These are phyloP conservation scores for Eucalyptus tenuipes DNA, from an alignment of 345 rosid species.

Conservation along the genomic window DNA sequence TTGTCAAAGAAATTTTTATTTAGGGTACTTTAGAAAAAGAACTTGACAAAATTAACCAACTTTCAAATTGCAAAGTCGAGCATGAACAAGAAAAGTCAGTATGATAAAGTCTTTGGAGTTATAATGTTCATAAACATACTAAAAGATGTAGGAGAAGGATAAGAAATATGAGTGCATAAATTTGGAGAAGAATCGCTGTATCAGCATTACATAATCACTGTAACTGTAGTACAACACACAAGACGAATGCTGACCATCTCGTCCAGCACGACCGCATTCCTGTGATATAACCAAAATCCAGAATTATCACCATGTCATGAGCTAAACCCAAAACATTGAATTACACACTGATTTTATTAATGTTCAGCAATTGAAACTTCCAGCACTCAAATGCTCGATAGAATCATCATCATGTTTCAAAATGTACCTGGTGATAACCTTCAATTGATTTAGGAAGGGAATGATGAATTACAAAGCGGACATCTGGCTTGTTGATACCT, in stretches of 20 bases:
- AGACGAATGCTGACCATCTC: conserved; percentile 90
- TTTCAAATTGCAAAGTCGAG: not conserved
- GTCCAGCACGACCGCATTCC: conserved; percentile 99
- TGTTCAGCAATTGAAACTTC: not conserved
- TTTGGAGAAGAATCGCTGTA: not conserved
- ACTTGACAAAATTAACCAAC: not conserved
- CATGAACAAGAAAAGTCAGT: not conserved
- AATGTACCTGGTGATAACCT: conserved; percentile 93
- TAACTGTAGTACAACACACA: conserved; percentile 89
- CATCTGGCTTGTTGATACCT: conserved; percentile 99
- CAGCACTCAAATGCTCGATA: not conserved
- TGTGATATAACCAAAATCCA: not conserved
- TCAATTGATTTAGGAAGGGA: conserved; percentile 98
- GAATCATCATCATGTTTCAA: not conserved
- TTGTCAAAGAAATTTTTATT: not conserved
- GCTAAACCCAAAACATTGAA: not conserved
- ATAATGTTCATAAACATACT: not conserved
- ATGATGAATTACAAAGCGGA: conserved; percentile 98
- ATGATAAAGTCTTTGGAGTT: not conserved
- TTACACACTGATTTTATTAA: not conserved
- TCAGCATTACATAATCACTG: conserved; percentile 68
- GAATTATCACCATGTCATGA: not conserved
- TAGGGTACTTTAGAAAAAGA: not conserved
- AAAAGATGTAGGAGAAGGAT: not conserved
- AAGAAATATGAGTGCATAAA: not conserved